Evolutionary conservation across 2,329 filamentous ascomycete genomes (phyloP).

Genomic region (Aspergillus felis): DNA sequence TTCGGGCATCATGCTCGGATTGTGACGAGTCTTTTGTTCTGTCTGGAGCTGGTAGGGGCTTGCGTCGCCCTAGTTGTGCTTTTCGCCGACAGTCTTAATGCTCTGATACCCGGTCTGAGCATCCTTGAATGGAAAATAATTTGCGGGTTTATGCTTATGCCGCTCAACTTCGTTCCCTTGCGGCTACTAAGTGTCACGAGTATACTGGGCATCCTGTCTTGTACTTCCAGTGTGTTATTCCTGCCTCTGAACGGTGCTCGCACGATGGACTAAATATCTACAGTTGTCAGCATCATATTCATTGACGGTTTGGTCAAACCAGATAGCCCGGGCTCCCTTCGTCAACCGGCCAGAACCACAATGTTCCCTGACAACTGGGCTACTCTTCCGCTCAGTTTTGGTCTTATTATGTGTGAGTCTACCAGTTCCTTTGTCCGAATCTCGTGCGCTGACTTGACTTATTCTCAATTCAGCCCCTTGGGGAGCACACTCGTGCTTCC

Average conservation of each 20-base stretch:
- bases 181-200: slow-evolving; percentile 84
- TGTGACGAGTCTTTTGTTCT: slow-evolving; percentile 80
- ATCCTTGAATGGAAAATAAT: slow-evolving; percentile 78
- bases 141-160: slow-evolving; percentile 72
- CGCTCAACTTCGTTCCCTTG: slow-evolving; percentile 79
- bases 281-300: slow-evolving; percentile 79
- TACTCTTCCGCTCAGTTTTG: slow-evolving; percentile 81
- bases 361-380: slow-evolving; percentile 83
- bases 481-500: slow-evolving; percentile 73
- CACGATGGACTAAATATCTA: slow-evolving; percentile 13
- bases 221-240: slow-evolving; percentile 70
- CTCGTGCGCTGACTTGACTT: slow-evolving; percentile 2
- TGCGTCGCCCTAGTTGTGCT: slow-evolving; percentile 86
- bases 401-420: slow-evolving; percentile 71
- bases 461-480: slow-evolving; percentile 50
- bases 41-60: slow-evolving; percentile 77
- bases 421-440: neutral
- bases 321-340: slow-evolving; percentile 73
- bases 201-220: slow-evolving; percentile 86
- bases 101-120: slow-evolving; percentile 68
- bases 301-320: slow-evolving; percentile 83
- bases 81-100: slow-evolving; percentile 85
- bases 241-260: slow-evolving; percentile 1
- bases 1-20: slow-evolving; percentile 80
- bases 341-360: slow-evolving; percentile 73